phyloP scores from a whole-genome alignment of 805 yeast species.

The Kuraishia floccosa region DNA sequence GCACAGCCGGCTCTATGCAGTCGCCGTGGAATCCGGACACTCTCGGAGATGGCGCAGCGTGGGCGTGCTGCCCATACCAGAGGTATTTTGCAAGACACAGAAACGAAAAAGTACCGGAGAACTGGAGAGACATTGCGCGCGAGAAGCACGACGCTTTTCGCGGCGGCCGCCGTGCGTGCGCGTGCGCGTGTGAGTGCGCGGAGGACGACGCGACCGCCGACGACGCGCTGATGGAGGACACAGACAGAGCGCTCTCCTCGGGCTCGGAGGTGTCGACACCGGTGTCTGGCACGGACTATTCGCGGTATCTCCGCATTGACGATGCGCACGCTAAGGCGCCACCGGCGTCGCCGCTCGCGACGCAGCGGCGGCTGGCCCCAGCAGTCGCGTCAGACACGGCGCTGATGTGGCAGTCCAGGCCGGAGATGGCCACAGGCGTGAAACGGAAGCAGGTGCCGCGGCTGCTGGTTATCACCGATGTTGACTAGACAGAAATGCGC shows the following conservation, averaged over 20 bases:
- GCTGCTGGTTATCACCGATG: too few relatives aligned
- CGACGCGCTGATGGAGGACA: neutral
- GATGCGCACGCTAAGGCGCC: too few relatives aligned
- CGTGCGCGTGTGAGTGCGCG: neutral
- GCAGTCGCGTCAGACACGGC: too few relatives aligned
- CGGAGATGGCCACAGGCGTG: too few relatives aligned
- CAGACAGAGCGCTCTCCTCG: neutral
- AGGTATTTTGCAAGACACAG: slow-evolving; percentile 9
- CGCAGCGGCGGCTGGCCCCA: too few relatives aligned
- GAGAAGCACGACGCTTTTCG: slow-evolving; percentile 9
- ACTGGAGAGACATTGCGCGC: slow-evolving; percentile 8
- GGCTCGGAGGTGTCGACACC: neutral
- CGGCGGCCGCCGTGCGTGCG: slow-evolving; percentile 1
- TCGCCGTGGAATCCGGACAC: too few relatives aligned
- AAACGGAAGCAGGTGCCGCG: too few relatives aligned
- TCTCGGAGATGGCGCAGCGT: slow-evolving; percentile 4
- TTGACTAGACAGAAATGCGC: too few relatives aligned
- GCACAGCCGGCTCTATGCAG: too few relatives aligned
- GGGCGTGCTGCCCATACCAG: slow-evolving; percentile 16
- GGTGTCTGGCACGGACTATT: neutral
- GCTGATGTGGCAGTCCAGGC: too few relatives aligned
- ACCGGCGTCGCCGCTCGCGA: too few relatives aligned
- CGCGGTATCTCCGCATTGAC: neutral
- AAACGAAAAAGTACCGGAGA: slow-evolving; percentile 8
- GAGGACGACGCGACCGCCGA: neutral